Evolutionary conservation across 1,284 basidiomycete species (phyloP), one percentile per base, ranked within the genome.

Genomic region (Coniferiporia sulphurascens): DNA sequence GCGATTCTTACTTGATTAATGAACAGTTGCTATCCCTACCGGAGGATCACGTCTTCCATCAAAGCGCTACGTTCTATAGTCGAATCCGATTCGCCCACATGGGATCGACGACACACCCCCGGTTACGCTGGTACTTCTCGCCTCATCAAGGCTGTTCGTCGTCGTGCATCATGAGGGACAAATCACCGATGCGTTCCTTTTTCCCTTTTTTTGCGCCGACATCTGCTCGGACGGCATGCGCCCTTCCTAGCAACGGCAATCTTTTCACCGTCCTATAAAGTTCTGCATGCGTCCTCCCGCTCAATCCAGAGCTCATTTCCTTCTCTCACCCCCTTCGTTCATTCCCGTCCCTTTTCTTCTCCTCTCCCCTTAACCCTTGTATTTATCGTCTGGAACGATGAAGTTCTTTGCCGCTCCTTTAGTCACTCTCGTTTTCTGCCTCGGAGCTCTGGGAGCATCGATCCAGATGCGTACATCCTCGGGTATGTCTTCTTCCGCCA

Each of bases 351-450:
- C 41, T n/a, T 52, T 52, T 44, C 17, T 58, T 27, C 10, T 45
- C 35, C 17, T 12, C 38, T 41, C 9, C 38, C 38, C 7, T 41
- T 41, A 10, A 41, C 15, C 38, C 15, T 51, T 44, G 15, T 48
- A 52, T 45, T 52, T 58, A 43, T 58, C 56, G 56, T 58, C 56
- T 52, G 56, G 49, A 51, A 60, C 59, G 59, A 60, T 60, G 59
- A 60, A 60, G 59, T 45, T 56, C 49, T 52, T 60, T 52, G 53
- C 54, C 48, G 52, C 59, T 60, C 59, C 59, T 56, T 49, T 60
- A 22, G 51, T 54, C 43, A 52, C 48, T n/a, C 50, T 60, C 50
- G 48, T 48, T 38, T 27, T 60, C 22, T 52, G 48, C 55, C 60
- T 61, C 55, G 52, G 60, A 21, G 60, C 52, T 35, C 60, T 61